Percentiles rank a stretch among this genome's conserved stretches.
Conservation (phyloP, 768 basidiomycete genomes). For the Tulasnella sp. region DNA sequence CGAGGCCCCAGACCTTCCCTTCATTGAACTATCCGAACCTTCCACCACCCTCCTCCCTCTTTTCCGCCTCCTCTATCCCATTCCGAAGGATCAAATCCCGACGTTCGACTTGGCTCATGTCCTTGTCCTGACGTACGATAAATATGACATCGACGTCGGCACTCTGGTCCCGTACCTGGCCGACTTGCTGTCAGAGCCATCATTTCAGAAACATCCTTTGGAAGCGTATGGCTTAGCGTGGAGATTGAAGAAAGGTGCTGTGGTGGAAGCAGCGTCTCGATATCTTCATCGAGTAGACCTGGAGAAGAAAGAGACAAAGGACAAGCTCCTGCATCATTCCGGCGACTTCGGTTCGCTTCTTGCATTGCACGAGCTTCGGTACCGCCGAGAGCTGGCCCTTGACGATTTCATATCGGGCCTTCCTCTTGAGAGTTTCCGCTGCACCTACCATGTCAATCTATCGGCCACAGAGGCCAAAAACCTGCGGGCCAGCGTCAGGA, state of each 20-base stretch:
- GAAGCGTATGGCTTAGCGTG: slow-evolving; percentile 6
- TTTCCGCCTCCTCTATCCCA: slow-evolving; percentile 10
- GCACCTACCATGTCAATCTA: not conserved
- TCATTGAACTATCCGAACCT: slow-evolving; percentile 12
- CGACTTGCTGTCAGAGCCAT: not conserved
- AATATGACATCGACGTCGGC: not conserved
- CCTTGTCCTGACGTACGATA: slow-evolving; percentile 9
- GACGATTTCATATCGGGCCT: not conserved
- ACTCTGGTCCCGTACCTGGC: not conserved
- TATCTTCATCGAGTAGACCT: not conserved
- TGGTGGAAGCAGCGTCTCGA: not conserved
- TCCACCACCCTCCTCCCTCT: not conserved
- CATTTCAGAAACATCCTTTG: not conserved
- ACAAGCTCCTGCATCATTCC: not conserved
- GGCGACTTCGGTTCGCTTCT: not conserved
- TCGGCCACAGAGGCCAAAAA: not conserved
- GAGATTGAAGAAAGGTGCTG: not conserved
- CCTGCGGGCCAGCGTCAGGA: not conserved
- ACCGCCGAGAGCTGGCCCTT: not conserved
- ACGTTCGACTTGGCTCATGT: not conserved
- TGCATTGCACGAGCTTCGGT: not conserved
- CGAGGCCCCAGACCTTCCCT: not conserved
- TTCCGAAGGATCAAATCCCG: not conserved
- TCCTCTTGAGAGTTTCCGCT: not conserved
- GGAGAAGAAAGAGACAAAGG: not conserved